Conservation (phyloP, 495 filamentous ascomycete species). For the Tuber brumale region DNA sequence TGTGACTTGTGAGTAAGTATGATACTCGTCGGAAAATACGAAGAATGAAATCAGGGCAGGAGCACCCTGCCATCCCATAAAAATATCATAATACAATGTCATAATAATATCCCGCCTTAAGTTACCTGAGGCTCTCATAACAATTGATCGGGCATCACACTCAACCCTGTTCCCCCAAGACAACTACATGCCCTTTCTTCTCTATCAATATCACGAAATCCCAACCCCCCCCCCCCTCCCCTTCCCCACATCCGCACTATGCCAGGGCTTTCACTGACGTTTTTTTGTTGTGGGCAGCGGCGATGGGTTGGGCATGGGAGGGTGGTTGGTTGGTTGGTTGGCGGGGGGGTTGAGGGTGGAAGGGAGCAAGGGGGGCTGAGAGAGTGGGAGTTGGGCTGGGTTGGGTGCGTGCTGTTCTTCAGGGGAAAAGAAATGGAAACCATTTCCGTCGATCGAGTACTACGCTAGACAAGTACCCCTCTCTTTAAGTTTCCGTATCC, state of each 20-base stretch:
- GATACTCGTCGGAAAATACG: neutral
- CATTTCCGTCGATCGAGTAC: no score
- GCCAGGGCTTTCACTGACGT: neutral
- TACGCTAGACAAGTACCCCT: no score
- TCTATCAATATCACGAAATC: neutral
- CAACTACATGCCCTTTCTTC: no score
- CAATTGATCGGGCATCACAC: neutral
- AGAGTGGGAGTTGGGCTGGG: no score
- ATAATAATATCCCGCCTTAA: neutral
- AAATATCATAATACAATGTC: neutral
- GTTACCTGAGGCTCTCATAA: neutral
- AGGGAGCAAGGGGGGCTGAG: neutral
- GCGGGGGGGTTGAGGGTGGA: neutral
- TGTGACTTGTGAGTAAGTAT: neutral
- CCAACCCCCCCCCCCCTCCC: neutral
- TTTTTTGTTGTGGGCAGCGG: neutral
- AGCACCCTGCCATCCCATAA: neutral
- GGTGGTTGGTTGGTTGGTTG: neutral
- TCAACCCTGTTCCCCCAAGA: no score
- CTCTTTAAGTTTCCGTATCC: no score
- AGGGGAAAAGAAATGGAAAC: no score
- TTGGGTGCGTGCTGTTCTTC: no score
- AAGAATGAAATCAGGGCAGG: neutral
- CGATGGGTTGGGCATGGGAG: neutral
- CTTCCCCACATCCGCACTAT: neutral